Base-by-base conservation (phyloP, 805 yeast species). In the Spathaspora gorwiae region DNA sequence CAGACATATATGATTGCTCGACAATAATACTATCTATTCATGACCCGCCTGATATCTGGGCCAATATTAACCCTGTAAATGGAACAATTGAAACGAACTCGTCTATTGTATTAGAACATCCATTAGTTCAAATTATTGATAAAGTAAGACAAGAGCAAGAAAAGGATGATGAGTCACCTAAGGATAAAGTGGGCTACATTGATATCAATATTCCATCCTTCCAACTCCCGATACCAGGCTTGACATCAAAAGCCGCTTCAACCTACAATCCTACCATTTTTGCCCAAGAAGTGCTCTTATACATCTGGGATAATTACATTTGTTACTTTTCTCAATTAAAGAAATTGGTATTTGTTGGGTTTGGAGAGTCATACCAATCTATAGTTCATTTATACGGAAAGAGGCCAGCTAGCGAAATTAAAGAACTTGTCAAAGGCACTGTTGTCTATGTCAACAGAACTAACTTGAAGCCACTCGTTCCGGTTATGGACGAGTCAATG, bases 41-140 rank as follows among this genome's bases (percentile, higher is more conserved):
- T 63, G 98, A 90, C 57, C 88, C 97, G 2, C 87, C 97, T 6
- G 90, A 89, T 47, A 76, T 94, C 6, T 90, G 96, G 96, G 96
- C 95, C 1, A 80, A 83, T 52, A 69, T 83, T 35, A 90, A 89
- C 60, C 87, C 96, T 0, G 64, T 82, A 5, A 80, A 86, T 8
- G 98, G 98, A 7, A 73, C 78, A 41, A 78, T 92, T 33, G 88
- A 87, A 51, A 73, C 90, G 12, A 75, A 79, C 39, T 78, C 85
- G 0, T 81, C 96, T 2, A 77, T 87, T 3, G 77, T 89, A 15
- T 78, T 87, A 37, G 96, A 90, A 55, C 83, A 88, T 36, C 82
- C 92, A 0, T 60, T 80, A 31, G 49, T 56, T 11, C 78, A 78
- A 53, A 76, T 89, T 45, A 76, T 90, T 7, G 80, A 84, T 45